Evolutionary conservation across 106 monocot species (phyloP).

Genomic region (Ottelia alismoides): DNA sequence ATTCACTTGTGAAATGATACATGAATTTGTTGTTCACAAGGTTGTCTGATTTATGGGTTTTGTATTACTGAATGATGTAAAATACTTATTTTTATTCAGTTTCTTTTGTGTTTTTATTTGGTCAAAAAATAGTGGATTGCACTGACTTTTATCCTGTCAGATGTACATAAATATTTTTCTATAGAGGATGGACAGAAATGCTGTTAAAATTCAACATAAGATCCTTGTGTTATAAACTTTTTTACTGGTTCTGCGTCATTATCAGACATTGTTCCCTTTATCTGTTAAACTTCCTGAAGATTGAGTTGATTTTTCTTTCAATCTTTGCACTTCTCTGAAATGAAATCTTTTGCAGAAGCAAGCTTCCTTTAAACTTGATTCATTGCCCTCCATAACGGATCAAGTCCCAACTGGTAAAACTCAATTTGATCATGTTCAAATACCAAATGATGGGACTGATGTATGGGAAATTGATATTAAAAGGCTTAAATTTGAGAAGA

Average conservation of each 20-base stretch:
- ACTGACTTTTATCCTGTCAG: too few species aligned
- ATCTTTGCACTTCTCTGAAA: not conserved
- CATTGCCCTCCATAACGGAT: slow-evolving; percentile 35
- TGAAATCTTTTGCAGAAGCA: slow-evolving; percentile 34
- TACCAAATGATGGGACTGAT: slow-evolving; percentile 76
- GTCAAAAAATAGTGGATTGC: too few species aligned
- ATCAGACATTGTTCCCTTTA: not conserved
- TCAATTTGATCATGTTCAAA: slow-evolving; percentile 37
- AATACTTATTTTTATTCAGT: too few species aligned
- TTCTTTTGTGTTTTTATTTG: too few species aligned
- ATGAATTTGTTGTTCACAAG: too few species aligned
- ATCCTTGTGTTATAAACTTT: too few species aligned
- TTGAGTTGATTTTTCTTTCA: not conserved
- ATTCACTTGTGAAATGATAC: too few species aligned
- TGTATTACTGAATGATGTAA: too few species aligned
- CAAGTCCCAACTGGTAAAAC: slow-evolving; percentile 24
- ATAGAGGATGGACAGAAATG: not conserved
- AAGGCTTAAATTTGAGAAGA: slow-evolving; percentile 58
- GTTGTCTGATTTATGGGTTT: too few species aligned
- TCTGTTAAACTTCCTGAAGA: not conserved
- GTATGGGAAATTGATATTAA: slow-evolving; percentile 84
- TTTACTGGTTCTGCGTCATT: too few species aligned
- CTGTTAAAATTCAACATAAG: not conserved
- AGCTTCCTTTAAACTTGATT: slow-evolving; percentile 19
- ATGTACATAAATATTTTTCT: not conserved